Base-by-base conservation (phyloP, 371 early-diverging fungal species). In the Rhizopus sp. region DNA sequence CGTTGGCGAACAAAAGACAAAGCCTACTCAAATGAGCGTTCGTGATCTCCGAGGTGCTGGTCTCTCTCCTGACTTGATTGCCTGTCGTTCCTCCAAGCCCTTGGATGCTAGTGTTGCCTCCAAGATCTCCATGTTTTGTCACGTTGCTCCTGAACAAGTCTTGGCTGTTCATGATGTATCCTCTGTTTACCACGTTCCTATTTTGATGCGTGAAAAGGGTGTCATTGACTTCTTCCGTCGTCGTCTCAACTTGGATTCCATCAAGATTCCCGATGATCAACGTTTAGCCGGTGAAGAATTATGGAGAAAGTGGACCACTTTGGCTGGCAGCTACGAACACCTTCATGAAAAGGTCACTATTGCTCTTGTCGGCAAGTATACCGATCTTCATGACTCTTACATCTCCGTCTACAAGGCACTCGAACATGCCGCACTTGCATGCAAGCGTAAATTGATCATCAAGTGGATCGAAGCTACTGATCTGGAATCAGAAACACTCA, bases 1-100 rank as follows among this genome's bases (percentile, higher is more conserved):
- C 3, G 97, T 97, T 31, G 96, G 95, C 53, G 99, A 99, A 71
- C 98, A 98, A 76, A 99, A 99, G 88, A 99, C 99, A 35, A 99
- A 99, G 86, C 98, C 98, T 52, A 97, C 99, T 7, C 99, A 99
- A 77, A 88, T 92, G 47, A 93, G 94, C 45, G 88, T 98, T 44
- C 90, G 97, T 58, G 97, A 98, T 64, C 83, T 98, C 45, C 89
- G 98, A 67, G 96, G 95, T 59, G 88, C 96, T 49, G 99, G 99
- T 55, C 84, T 99, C 34, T 84, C 88, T n/a, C 97, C 98, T 32
- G 99, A 99, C 72, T 74, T 99, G 63, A 92, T 99, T 66, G 97
- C 99, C 8, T 99, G 98, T 84, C 91, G 99, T 64, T 89, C 91
- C 42, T 80, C 89, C 42, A 88, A 87, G 53, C 85, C 82, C 31